Evolutionary conservation across 371 early-diverging fungal genomes (phyloP).

Genomic region (Mortierella sp.): DNA sequence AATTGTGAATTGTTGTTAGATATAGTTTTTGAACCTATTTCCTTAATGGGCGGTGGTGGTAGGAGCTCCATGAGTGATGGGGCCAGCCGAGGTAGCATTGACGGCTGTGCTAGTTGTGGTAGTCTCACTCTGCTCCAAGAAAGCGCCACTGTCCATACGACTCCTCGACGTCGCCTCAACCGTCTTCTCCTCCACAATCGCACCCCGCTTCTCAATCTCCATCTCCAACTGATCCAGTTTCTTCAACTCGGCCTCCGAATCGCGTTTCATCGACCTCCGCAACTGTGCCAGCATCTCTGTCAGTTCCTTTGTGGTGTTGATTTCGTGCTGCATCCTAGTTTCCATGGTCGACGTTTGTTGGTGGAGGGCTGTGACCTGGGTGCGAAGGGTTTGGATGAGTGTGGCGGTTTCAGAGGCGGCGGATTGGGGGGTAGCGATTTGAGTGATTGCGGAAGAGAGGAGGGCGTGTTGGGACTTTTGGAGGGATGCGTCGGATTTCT

Average conservation of each 20-base stretch:
- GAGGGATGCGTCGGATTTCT: neutral
- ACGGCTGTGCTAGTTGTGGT: neutral
- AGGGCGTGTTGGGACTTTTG: neutral
- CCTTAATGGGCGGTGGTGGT: neutral
- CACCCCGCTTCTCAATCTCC: conserved; percentile 5
- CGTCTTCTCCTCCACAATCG: conserved; percentile 9
- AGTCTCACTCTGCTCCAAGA: conserved; percentile 10
- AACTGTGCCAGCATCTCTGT: conserved; percentile 11
- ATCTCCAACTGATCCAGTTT: conserved; percentile 17
- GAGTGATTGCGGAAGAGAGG: neutral
- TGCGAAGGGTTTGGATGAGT: neutral
- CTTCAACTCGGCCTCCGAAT: conserved; percentile 21
- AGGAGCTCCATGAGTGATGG: neutral
- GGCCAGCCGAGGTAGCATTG: neutral
- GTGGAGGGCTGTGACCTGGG: neutral
- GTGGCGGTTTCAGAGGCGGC: neutral
- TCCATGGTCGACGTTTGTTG: conserved; percentile 18
- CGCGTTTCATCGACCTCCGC: neutral
- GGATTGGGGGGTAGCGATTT: neutral
- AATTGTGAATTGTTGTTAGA: too few species aligned
- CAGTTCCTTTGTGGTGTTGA: conserved; percentile 13
- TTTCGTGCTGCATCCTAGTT: conserved; percentile 10
- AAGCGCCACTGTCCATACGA: conserved; percentile 24
- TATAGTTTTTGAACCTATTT: too few species aligned
- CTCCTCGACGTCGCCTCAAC: neutral